Evolutionary conservation across 768 basidiomycete species (phyloP), one percentile per base, ranked within the genome.

Genomic region (Flagelloscypha sp.): DNA sequence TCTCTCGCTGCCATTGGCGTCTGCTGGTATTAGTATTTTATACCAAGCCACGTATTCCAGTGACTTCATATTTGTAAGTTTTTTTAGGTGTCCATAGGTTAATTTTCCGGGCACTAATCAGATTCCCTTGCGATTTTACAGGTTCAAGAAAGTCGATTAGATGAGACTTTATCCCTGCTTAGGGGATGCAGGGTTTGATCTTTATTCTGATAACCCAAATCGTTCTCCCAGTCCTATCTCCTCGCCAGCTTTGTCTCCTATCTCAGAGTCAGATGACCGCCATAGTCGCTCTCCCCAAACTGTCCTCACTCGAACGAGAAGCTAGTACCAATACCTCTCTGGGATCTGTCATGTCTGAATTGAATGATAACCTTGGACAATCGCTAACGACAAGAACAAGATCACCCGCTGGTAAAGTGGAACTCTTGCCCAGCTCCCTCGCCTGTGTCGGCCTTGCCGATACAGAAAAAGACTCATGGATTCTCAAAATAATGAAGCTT

Each of bases 31-130:
- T 24, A 83, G 80, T 21, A 87, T 88, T 32, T 61, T 87, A 10
- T 88, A 87, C 54, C 81, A 84, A 50, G 84, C 81, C 5, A 83
- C 83, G 2, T 86, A 87, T 54, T 76, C 74, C 71, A 78, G 81
- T 46, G 84, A 87, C 55, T 86, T 81, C 50, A 82, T 87, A 38
- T 77, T 87, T 44, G 83, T 85, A 48, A 45, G 79, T 59, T 17
- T 2, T 7, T 13, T 19, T 15, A 7, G 35, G 16, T 33, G 28
- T 8, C 31, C 37, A 22, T 17, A 38, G 10, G 20, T 40, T 18
- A 28, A 33, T 22, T 32, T 44, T 49, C 25, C 48, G 37, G 19
- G 33, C 42, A 37, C 18, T n/a, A n/a, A 22, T 32, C 24, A 18
- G 10, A 7, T 35, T 13, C 17, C 19, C 24, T 19, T 18, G 27